These are phyloP conservation scores for Pontederia crassipes DNA, from an alignment of 176 grass and related monocot genomes.

Conservation along the genomic window DNA sequence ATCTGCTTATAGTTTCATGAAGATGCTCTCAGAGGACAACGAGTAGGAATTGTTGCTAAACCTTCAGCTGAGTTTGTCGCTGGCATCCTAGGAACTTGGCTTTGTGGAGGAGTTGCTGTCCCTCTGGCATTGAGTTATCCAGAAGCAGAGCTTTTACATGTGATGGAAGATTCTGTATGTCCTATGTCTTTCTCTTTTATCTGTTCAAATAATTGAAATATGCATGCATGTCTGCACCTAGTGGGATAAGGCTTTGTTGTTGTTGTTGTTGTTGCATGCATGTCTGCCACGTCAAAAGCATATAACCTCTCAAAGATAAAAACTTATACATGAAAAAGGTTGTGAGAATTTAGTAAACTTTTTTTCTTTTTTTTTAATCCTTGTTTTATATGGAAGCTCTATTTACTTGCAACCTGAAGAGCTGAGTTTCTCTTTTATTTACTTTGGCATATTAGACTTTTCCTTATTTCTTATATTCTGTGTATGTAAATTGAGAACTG, in stretches of 20 bases:
- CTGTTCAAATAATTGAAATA: neutral
- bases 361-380: slow-evolving; percentile 4
- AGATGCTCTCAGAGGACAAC: slow-evolving; percentile 43
- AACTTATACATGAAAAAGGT: neutral
- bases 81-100: slow-evolving; percentile 80
- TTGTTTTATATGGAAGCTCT: too few species aligned
- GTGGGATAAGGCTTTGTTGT: too few species aligned
- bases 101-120: slow-evolving; percentile 91
- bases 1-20: slow-evolving; percentile 12
- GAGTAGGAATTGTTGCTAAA: slow-evolving; percentile 88
- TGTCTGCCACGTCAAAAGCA: too few species aligned
- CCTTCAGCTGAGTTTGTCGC: slow-evolving; percentile 98
- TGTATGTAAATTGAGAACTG: too few species aligned
- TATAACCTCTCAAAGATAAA: too few species aligned
- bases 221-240: too few species aligned
- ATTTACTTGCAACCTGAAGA: too few species aligned
- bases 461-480: too few species aligned
- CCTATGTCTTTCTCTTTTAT: slow-evolving; percentile 21
- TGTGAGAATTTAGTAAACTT: neutral
- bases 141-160: slow-evolving; percentile 79
- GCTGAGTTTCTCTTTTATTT: too few species aligned
- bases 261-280: too few species aligned
- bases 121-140: slow-evolving; percentile 89
- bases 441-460: too few species aligned
- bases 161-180: slow-evolving; percentile 93